Evolutionary conservation across 768 basidiomycete species (phyloP), one percentile per base, ranked within the genome.

Genomic region (Dentipellis sp.): DNA sequence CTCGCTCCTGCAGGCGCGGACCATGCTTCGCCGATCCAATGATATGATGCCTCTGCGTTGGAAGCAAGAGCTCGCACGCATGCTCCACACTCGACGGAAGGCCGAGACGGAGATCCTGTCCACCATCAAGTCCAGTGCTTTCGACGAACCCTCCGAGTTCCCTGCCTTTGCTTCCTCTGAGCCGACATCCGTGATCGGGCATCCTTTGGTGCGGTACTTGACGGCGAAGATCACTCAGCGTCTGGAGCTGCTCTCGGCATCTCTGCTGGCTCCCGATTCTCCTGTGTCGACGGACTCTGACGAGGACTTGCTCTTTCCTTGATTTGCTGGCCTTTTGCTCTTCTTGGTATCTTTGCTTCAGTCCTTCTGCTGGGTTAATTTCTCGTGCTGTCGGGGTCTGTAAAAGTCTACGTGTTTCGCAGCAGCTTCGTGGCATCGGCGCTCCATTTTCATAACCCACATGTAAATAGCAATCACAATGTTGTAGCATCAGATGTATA

Each of bases 51-150:
- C 91, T 1, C 54, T 48, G 22, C 74, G 74, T 62, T 92, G 90
- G 90, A 86, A 80, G 70, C 84, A 81, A 60, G 92, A 95, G 64
- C 80, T 97, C 2, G 76, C 76, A 67, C 75, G 82, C 60, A 91
- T 97, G 80, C 69, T 97, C 37, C 83, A 88, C 65, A 74, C 71
- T 4, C 81, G 89, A n/a, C 81, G 84, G 47, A 97, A 97, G 69
- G 94, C 94, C 3, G 95, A 98, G 69, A 94, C 94, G 49, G 91
- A 98, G 66, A 75, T 89, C 42, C 65, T 91, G 37, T 69, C 63
- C 17, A 63, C 19, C 40, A 52, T 52, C 38, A 40, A 42, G 36
- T 54, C 56, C 5, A 49, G 12, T 39, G 49, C 38, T 12, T 46
- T 45, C 5, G 42, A 19, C 17, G 17, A 45, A 17, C 42, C 14